A percentile compares a stretch with the other conserved stretches of the same genome.
These are phyloP conservation scores for Wallacemonas collosoma DNA, from an alignment of 208 protist genomes.

Conservation along the genomic window DNA sequence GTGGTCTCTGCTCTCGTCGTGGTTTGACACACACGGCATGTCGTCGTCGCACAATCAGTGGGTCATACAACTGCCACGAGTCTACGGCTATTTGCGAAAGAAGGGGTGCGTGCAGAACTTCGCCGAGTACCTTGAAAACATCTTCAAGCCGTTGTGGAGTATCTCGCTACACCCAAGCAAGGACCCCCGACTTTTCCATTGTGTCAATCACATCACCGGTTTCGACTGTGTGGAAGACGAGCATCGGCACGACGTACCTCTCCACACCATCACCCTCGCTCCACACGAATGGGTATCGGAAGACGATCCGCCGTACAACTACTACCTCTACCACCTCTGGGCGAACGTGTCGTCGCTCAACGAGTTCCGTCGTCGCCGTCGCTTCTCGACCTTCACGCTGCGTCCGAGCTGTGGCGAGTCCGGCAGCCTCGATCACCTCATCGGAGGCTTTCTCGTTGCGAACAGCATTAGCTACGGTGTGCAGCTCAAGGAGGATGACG, in stretches of 20 bases:
- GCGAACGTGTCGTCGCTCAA: constrained; percentile 98
- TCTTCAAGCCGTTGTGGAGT: constrained; percentile 98
- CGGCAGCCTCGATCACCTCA: constrained; percentile 92
- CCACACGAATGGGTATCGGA: constrained; percentile 93
- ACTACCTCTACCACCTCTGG: constrained; percentile 99
- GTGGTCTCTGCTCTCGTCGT: constrained; percentile 95
- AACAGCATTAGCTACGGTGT: constrained; percentile 98
- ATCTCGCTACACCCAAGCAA: constrained; percentile 95
- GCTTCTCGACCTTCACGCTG: constrained; percentile 95
- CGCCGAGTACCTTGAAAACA: constrained; percentile 96
- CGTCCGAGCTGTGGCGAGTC: constrained; percentile 98
- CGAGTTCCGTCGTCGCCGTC: constrained; percentile 79
- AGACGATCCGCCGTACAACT: constrained; percentile 98
- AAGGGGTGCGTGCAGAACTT: constrained; percentile 90
- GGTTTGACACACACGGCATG: constrained; percentile 97
- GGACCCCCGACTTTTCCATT: constrained; percentile 96
- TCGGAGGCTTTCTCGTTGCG: constrained; percentile 93
- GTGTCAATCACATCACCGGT: constrained; percentile 96
- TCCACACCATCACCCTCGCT: constrained; percentile 62
- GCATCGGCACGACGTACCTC: constrained; percentile 62
- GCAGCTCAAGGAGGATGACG: constrained; percentile 86
- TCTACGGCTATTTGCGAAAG: constrained; percentile 92
- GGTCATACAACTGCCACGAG: constrained; percentile 97
- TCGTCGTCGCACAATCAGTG: constrained; percentile 96
- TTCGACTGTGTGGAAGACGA: constrained; percentile 99